Evolutionary conservation across 2,329 filamentous ascomycete species (phyloP), one percentile per base, ranked within the genome.

Genomic region (Calonectria multiphialidica): DNA sequence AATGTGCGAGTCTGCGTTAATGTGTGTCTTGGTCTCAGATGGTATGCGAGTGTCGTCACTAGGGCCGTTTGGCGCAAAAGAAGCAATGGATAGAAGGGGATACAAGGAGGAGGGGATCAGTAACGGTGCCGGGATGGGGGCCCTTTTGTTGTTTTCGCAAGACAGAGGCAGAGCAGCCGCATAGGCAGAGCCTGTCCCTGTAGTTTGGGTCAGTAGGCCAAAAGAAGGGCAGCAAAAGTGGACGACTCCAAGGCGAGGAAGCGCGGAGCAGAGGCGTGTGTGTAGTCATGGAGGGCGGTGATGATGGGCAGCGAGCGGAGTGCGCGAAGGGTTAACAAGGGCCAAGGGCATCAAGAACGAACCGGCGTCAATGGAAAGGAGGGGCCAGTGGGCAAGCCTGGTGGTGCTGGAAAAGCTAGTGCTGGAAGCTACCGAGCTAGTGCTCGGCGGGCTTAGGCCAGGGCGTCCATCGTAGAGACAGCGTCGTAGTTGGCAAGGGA

Each of bases 11-110:
- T 55, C 35, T 37, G 23, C 25, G 47, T 42, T 40, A 50, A 44
- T 23, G 64, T n/a, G 64, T 55, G 68, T 57, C 49, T 70, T 28
- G 61, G 55, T 68, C 53, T 45, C 44, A 57, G 40, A 40, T 35
- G 59, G 62, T 69, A 45, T 55, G 67, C 55, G 40, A 57, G 47
- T 70, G 47, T 65, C 68, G 68, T 70, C 68, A 70, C 68, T 65
- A 49, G 61, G 18, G 57, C 62, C 49, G 59, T 66, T 71, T 33
- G 57, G 25, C 49, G 30, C 47, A 45, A 30, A 63, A 67, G 47
- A 63, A 63, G 45, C 68, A 53, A 49, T 33, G 30, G 37, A n/a
- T 61, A 30, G 47, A 49, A 63, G 13, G 53, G 57, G 44, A 66
- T 64, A 71, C 57, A 59, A 63, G 63, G 55, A 47, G 28, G 57